Evolutionary conservation across 768 basidiomycete genomes (phyloP).

Genomic region (Mrakia frigida): DNA sequence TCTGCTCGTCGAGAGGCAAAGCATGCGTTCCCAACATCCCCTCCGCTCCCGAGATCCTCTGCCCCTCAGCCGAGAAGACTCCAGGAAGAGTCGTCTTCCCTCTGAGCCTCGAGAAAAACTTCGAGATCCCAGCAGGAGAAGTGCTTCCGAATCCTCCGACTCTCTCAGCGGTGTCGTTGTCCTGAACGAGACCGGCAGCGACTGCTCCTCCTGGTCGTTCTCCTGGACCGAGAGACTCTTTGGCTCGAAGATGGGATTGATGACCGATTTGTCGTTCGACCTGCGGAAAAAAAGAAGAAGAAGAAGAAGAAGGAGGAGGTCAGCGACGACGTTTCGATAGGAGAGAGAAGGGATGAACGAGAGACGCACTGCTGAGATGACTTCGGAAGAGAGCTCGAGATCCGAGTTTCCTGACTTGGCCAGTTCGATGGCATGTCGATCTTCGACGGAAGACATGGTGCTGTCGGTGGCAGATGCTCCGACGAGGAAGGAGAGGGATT

Average conservation of each 20-base stretch:
- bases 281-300: too few relatives aligned
- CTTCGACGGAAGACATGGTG: background rate
- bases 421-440: constrained; percentile 3
- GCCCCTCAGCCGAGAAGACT: background rate
- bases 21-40: background rate
- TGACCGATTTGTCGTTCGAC: constrained; percentile 13
- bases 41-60: background rate
- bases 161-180: background rate
- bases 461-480: background rate
- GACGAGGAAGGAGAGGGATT: constrained; percentile 19
- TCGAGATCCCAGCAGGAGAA: background rate
- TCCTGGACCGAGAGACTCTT: constrained; percentile 6
- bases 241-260: constrained; percentile 8
- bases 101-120: background rate
- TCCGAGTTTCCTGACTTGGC: constrained; percentile 2
- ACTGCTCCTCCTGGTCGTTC: background rate
- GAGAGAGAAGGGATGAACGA: too few relatives aligned
- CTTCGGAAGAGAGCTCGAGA: constrained; percentile 11
- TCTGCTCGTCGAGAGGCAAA: constrained; percentile 1
- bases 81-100: constrained; percentile 3
- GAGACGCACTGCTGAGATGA: background rate
- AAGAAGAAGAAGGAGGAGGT: too few relatives aligned
- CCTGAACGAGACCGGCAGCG: background rate
- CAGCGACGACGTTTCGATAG: too few relatives aligned
- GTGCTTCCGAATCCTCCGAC: background rate